A percentile compares a stretch with the other conserved stretches of the same genome.
Evolutionary conservation across 1,284 basidiomycete genomes (phyloP).

Genomic region (Apiotrichum gamsii): DNA sequence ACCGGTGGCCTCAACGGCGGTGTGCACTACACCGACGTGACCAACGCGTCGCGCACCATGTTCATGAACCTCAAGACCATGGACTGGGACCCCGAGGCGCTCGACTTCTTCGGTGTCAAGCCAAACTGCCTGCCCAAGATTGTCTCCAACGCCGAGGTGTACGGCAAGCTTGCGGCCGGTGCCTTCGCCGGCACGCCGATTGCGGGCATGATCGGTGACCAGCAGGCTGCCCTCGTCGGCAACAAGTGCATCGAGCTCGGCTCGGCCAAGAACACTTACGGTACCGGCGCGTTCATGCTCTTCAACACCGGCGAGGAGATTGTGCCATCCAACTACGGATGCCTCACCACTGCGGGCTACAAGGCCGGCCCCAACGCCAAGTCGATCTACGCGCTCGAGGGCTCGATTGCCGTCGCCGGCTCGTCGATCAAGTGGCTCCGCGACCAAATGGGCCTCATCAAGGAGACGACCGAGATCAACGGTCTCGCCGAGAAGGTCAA

Average conservation of each 20-base stretch:
- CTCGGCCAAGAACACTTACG: constrained; percentile 91
- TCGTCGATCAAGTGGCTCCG: constrained; percentile 92
- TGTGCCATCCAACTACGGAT: constrained; percentile 75
- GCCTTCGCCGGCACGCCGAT: constrained; percentile 72
- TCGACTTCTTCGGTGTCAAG: constrained; percentile 82
- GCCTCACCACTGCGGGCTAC: constrained; percentile 89
- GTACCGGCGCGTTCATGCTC: constrained; percentile 81
- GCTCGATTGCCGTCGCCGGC: constrained; percentile 90
- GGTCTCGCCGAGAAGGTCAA: constrained; percentile 68
- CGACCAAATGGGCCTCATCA: constrained; percentile 79
- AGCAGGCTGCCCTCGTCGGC: constrained; percentile 91
- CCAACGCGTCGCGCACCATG: constrained; percentile 93
- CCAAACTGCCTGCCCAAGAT: constrained; percentile 75
- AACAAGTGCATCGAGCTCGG: constrained; percentile 85
- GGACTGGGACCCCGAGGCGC: constrained; percentile 73
- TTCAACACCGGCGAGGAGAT: constrained; percentile 83
- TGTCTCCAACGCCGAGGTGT: constrained; percentile 86
- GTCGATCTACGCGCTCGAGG: constrained; percentile 89
- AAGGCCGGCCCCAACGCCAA: constrained; percentile 66
- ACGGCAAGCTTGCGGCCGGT: constrained; percentile 64
- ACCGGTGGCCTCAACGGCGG: constrained; percentile 64
- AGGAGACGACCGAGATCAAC: constrained; percentile 78
- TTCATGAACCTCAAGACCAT: constrained; percentile 78
- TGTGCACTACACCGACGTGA: constrained; percentile 89
- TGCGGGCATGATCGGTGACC: constrained; percentile 89